Evolutionary conservation across 164 flowering plant genomes (phyloP).

Genomic region (Stephania cephalantha): DNA sequence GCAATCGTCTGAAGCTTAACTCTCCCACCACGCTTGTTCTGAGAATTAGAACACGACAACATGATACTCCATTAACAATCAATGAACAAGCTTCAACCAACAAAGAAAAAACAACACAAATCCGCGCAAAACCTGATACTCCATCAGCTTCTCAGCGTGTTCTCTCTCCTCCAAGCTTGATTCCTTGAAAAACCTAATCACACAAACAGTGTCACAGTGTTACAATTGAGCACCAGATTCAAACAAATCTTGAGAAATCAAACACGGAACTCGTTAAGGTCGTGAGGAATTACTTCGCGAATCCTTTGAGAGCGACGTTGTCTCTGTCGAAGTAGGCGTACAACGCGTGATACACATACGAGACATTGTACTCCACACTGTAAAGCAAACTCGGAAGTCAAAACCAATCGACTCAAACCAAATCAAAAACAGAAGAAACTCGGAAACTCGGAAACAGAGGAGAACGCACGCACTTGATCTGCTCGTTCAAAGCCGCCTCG

Average conservation of each 20-base stretch:
- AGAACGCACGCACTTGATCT: constrained; percentile 57
- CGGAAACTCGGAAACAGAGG: background rate
- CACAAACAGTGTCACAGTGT: constrained; percentile 3
- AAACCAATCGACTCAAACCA: background rate
- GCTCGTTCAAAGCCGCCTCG: constrained; percentile 85
- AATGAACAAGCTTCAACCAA: background rate
- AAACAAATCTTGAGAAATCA: background rate
- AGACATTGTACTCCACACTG: constrained; percentile 96
- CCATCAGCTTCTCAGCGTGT: constrained; percentile 92
- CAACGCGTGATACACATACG: constrained; percentile 88
- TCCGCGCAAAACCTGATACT: constrained; percentile 66
- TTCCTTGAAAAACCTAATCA: constrained; percentile 79
- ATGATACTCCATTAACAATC: background rate
- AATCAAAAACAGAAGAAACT: background rate
- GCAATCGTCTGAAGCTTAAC: constrained; percentile 69
- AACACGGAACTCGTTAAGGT: background rate
- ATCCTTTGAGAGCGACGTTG: constrained; percentile 85
- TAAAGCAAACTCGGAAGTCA: background rate
- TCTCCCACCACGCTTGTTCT: constrained; percentile 90
- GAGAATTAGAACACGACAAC: constrained; percentile 2
- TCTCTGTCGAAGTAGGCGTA: constrained; percentile 95
- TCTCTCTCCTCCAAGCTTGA: constrained; percentile 80
- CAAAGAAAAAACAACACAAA: background rate
- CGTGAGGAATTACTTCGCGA: constrained; percentile 59
- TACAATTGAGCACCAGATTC: background rate